These are phyloP conservation scores for Psilocybe cubensis DNA, from an alignment of 768 basidiomycete genomes.

Conservation along the genomic window DNA sequence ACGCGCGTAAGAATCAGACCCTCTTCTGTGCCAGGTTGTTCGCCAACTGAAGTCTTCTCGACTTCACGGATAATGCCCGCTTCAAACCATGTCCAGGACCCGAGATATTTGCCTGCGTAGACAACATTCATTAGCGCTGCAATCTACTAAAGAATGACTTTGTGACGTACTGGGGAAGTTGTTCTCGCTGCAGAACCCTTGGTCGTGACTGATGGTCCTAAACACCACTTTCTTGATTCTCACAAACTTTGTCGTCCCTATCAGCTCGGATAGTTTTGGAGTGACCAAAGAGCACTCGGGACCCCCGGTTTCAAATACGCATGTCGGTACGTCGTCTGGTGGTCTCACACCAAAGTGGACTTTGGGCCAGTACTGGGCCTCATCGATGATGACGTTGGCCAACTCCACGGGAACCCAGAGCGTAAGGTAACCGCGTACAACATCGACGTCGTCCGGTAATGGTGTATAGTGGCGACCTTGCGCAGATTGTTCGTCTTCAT, in stretches of 20 bases:
- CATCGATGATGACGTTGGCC: not conserved
- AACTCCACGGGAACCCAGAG: not conserved
- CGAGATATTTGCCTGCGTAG: not conserved
- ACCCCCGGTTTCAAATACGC: not conserved
- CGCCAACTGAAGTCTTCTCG: not conserved
- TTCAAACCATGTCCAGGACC: constrained; percentile 12
- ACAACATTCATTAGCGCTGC: not conserved
- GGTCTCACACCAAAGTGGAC: not conserved
- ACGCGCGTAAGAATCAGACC: not conserved
- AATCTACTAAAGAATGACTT: not conserved
- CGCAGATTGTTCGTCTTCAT: not conserved
- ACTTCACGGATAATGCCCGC: constrained; percentile 1
- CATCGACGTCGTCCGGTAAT: not conserved
- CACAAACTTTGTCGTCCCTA: not conserved
- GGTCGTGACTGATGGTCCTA: constrained; percentile 5
- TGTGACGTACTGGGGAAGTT: not conserved
- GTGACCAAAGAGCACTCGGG: not conserved
- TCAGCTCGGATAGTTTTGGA: not conserved
- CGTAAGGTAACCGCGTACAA: not conserved
- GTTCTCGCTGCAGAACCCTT: not conserved
- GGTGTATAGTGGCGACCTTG: not conserved
- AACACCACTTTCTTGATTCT: not conserved
- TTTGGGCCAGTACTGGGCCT: not conserved
- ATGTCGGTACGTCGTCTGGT: not conserved
- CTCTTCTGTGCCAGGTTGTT: not conserved